Percentiles rank a stretch among this genome's conserved stretches.
These are phyloP conservation scores for Porcisia hertigi DNA, from an alignment of 208 protist genomes.

Conservation along the genomic window DNA sequence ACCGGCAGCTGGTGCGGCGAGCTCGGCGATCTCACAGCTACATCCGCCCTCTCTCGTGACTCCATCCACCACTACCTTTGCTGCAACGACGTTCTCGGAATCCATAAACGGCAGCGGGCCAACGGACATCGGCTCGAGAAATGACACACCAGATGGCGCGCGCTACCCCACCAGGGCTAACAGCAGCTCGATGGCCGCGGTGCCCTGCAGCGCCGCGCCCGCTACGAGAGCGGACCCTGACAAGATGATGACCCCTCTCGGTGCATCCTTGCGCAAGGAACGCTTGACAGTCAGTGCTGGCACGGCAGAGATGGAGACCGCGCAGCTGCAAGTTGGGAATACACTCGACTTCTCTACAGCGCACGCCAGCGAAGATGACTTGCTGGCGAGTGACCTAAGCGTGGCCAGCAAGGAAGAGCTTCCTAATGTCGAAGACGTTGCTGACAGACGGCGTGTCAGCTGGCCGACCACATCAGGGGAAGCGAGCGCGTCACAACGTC, in stretches of 20 bases:
- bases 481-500: background rate
- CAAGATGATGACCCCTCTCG: background rate
- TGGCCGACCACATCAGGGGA: background rate
- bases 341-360: background rate
- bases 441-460: background rate
- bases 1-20: constrained; percentile 14
- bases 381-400: background rate
- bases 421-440: background rate
- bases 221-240: background rate
- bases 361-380: background rate
- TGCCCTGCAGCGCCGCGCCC: background rate
- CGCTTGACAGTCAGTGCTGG: background rate
- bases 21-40: background rate
- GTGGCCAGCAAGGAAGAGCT: constrained; percentile 9
- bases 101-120: background rate
- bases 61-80: background rate
- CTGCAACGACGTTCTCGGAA: background rate
- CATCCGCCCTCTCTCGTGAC: constrained; percentile 1
- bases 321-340: background rate
- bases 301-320: background rate
- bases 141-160: background rate
- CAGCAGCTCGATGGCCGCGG: background rate
- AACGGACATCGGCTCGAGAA: background rate
- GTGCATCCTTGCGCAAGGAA: background rate
- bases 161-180: background rate